A percentile compares a stretch with the other conserved stretches of the same genome.
These are phyloP conservation scores for Lecanicillium sp. DNA, from an alignment of 2,329 filamentous ascomycete genomes.

Conservation along the genomic window DNA sequence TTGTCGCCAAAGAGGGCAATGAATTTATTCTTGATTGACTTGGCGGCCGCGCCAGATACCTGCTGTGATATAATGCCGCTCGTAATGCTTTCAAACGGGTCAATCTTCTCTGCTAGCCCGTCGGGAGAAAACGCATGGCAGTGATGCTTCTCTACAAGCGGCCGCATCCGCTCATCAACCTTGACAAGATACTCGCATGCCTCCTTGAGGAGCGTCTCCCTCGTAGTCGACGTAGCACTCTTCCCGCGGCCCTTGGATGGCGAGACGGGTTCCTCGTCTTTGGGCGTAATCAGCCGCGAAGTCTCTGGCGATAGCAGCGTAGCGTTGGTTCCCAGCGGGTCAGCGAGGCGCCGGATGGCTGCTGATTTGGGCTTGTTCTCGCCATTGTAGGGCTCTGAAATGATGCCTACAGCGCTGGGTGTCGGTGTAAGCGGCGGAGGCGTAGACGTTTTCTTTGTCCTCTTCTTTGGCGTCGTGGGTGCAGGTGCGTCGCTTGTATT, in stretches of 20 bases:
- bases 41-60: constrained; percentile 86
- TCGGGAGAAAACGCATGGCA: constrained; percentile 75
- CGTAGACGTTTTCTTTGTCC: constrained; percentile 16
- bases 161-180: constrained; percentile 63
- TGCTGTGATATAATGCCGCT: constrained; percentile 95
- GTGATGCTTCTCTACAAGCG: constrained; percentile 63
- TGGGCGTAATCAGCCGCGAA: constrained; percentile 50
- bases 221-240: constrained; percentile 39
- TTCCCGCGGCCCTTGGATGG: constrained; percentile 30
- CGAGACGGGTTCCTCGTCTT: constrained; percentile 34
- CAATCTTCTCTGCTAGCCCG: constrained; percentile 74
- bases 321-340: constrained; percentile 59
- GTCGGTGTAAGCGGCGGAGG: constrained; percentile 37
- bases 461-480: constrained; percentile 23
- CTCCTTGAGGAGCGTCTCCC: constrained; percentile 62
- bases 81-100: constrained; percentile 77
- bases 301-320: constrained; percentile 64
- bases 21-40: constrained; percentile 82
- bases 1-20: constrained; percentile 56
- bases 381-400: constrained; percentile 21
- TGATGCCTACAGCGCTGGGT: constrained; percentile 33
- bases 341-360: constrained; percentile 46
- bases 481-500: constrained; percentile 9
- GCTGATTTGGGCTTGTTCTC: constrained; percentile 29
- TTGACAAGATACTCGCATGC: constrained; percentile 67